Evolutionary conservation across 1,284 basidiomycete genomes (phyloP), one percentile per base, ranked within the genome.

Genomic region (Trametes versicolor): DNA sequence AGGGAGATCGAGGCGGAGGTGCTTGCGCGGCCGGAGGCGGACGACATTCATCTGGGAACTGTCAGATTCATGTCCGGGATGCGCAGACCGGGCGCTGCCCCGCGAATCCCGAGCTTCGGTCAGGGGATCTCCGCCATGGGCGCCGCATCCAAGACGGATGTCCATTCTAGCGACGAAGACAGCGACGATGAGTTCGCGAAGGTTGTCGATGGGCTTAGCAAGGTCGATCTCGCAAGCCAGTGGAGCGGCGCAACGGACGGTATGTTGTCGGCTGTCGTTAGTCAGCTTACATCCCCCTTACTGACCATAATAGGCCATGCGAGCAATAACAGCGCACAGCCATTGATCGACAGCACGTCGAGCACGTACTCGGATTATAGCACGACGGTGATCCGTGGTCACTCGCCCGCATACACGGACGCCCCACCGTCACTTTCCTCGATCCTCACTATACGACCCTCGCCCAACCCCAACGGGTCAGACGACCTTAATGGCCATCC

Each of bases 101-200:
- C 90, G 13, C 83, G 94, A 21, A 92, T 97, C 64, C 95, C 95
- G 0, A 95, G 93, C 78, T 97, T 96, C 74, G 92, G 92, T 0
- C 81, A 89, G 79, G 91, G 90, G 23, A 81, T 93, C 43, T 91
- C 83, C 10, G 86, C 87, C 68, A 83, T 86, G 63, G 86, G 89
- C 57, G 70, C 50, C 2, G 50, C 66, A n/a, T 25, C 60, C 47
- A 71, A 62, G 48, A 69, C 66, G 19, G 70, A 71, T 63, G 48
- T 75, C 57, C 72, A 79, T 65, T 75, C 80, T 65, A 76, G 85
- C 77, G 77, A 83, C 34, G 88, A 89, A 54, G 85, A 87, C 53
- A 89, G 88, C 63, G 90, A 91, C 61, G 90, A 90, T 19, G 92
- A 93, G 71, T 83, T 94, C 17, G 81, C 85, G 67, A 85, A 91